Conservation (phyloP, 2,329 filamentous ascomycete species). For the Aspergillus hortae region DNA sequence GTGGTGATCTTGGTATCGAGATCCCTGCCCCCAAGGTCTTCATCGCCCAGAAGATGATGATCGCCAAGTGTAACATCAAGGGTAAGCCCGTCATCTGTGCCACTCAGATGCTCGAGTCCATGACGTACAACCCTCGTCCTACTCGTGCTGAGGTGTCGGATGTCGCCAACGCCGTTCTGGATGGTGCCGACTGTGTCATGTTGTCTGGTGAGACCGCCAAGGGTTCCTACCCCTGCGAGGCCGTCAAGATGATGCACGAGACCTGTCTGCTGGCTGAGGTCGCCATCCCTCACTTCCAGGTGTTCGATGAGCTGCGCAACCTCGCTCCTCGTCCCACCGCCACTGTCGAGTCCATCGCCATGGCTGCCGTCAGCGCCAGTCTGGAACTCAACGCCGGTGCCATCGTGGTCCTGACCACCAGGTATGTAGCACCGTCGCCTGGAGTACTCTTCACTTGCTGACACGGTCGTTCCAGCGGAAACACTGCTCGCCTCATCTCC, state of each 20-base stretch:
- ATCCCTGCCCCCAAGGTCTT: constrained; percentile 98
- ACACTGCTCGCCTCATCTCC: constrained; percentile 89
- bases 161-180: constrained; percentile 95
- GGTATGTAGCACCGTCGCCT: constrained; percentile 42
- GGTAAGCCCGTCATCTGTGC: constrained; percentile 99
- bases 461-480: constrained; percentile 57
- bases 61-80: constrained; percentile 99
- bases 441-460: constrained; percentile 15
- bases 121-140: constrained; percentile 99
- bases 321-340: constrained; percentile 78
- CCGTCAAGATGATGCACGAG: constrained; percentile 97
- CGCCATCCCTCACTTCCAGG: constrained; percentile 92
- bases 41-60: constrained; percentile 99
- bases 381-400: constrained; percentile 95
- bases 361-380: constrained; percentile 92
- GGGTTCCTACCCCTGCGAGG: constrained; percentile 87
- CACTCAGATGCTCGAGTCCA: constrained; percentile 99
- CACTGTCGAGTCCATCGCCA: constrained; percentile 90
- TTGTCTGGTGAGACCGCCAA: constrained; percentile 98
- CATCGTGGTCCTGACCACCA: constrained; percentile 94
- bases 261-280: constrained; percentile 96
- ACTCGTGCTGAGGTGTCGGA: constrained; percentile 98
- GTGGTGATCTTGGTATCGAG: constrained; percentile 97
- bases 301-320: constrained; percentile 91
- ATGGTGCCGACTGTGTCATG: constrained; percentile 99